Base-by-base conservation (phyloP, 1,284 basidiomycete genomes). In the Malassezia slooffiae region DNA sequence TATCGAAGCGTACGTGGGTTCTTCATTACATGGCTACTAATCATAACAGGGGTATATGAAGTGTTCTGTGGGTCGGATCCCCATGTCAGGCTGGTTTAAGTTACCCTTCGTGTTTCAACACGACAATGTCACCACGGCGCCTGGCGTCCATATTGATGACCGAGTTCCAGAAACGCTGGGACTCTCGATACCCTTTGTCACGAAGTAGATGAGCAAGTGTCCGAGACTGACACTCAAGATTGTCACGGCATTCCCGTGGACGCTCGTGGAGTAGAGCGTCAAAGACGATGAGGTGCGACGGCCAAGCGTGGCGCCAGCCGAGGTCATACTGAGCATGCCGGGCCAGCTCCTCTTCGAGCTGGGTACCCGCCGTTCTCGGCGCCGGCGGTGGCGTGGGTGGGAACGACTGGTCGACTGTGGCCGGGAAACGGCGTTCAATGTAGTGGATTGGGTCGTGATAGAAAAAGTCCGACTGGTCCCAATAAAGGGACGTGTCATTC, bases 391-490 rank as follows among this genome's bases (percentile, higher is more conserved):
- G 44, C 38, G 45, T 28, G 2, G 49, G 71, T 1, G 83, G 84
- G 59, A 85, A 89, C 0, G 66, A 44, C 0, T 74, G 58, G 56
- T 87, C 72, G 8, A 89, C 82, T 3, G 44, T 32, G 2, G 58
- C 38, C 1, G 85, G 85, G 57, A 90, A 85, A 38, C 78, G 77
- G 0, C 71, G 70, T 21, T 56, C 58, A 11, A 91, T 72, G 64
- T 90, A 93, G 3, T 65, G 59, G 11, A 76, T 54, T 0, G 91
- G 90, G 2, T 80, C 76, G 8, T 73, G 71, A 69, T 85, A 95
- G 71, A 96, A 95, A 7, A 83, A 70, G 41, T 81, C 79, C 3
- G 87, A 83, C 70, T 93, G 85, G 60, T 90, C 88, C 42, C 71
- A 74, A 70, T 93, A 91, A 5, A 17, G 21, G n/a, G 15, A 3